phyloP scores from a whole-genome alignment of 2,329 filamentous ascomycete species.

The Penicillium palitans region DNA sequence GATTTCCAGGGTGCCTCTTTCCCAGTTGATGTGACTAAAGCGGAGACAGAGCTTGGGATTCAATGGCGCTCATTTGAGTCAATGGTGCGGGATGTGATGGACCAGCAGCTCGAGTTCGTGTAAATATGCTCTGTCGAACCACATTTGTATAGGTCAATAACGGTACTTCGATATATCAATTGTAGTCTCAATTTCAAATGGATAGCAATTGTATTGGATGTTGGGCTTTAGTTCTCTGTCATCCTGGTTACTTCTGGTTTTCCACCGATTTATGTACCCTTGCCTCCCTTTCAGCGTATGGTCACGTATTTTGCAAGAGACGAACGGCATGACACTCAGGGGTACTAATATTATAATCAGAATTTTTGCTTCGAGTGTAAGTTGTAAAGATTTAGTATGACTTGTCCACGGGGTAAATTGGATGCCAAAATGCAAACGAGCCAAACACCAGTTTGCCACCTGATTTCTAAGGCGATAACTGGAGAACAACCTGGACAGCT shows the following conservation, averaged over 20 bases:
- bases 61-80: conserved; percentile 23
- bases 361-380: neutral
- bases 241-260: neutral
- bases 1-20: neutral
- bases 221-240: neutral
- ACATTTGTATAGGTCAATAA: neutral
- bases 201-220: neutral
- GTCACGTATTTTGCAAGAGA: neutral
- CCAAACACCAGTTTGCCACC: conserved; percentile 8
- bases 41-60: conserved; percentile 25
- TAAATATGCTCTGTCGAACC: neutral
- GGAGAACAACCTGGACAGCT: conserved; percentile 8
- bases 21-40: conserved; percentile 19
- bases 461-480: conserved; percentile 16
- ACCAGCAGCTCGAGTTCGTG: conserved; percentile 22
- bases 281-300: neutral
- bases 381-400: neutral
- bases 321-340: neutral
- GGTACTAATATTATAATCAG: neutral
- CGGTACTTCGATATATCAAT: neutral
- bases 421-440: conserved; percentile 5
- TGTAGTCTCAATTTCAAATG: neutral
- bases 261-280: neutral
- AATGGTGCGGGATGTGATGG: conserved; percentile 24
- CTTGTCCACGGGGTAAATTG: neutral